Evolutionary conservation across 768 basidiomycete genomes (phyloP).

Genomic region (Cystofilobasidium macerans): DNA sequence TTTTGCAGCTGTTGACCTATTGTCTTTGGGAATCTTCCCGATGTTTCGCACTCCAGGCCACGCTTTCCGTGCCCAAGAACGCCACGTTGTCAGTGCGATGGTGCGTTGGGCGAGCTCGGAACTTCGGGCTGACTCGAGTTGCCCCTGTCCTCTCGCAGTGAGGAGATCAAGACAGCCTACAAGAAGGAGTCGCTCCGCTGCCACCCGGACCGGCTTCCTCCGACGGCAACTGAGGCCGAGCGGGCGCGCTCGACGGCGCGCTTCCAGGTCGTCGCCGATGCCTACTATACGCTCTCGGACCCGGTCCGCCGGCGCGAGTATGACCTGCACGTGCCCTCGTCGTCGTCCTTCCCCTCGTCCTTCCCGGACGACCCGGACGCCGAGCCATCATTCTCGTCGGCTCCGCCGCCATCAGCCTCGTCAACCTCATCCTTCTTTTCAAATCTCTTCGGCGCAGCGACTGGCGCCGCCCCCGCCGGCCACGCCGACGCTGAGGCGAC

Average conservation of each 20-base stretch:
- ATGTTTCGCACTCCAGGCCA: too few relatives aligned
- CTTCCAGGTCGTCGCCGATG: slow-evolving; percentile 65
- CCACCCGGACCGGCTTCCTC: slow-evolving; percentile 69
- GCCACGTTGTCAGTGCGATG: slow-evolving; percentile 22
- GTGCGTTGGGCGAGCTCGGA: too few relatives aligned
- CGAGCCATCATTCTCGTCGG: slow-evolving; percentile 9
- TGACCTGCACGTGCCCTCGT: slow-evolving; percentile 36
- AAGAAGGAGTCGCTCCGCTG: slow-evolving; percentile 46
- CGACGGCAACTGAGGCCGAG: slow-evolving; percentile 7
- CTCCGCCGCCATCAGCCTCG: slow-evolving; percentile 10
- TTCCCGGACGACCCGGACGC: neutral
- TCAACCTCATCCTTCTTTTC: slow-evolving; percentile 28
- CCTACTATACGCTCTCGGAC: slow-evolving; percentile 86
- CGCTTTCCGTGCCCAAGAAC: slow-evolving; percentile 16
- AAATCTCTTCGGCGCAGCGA: slow-evolving; percentile 30
- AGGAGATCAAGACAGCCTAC: slow-evolving; percentile 25
- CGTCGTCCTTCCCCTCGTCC: slow-evolving; percentile 19
- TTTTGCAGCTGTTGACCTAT: too few relatives aligned
- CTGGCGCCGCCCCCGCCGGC: neutral
- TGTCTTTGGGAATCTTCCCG: too few relatives aligned
- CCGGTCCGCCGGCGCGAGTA: slow-evolving; percentile 43
- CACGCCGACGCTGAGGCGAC: slow-evolving; percentile 25
- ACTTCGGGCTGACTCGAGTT: too few relatives aligned
- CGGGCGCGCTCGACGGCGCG: slow-evolving; percentile 19
- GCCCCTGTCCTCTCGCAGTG: slow-evolving; percentile 4